Conservation (phyloP, 2,329 filamentous ascomycete genomes). For the Apiospora aurea region DNA sequence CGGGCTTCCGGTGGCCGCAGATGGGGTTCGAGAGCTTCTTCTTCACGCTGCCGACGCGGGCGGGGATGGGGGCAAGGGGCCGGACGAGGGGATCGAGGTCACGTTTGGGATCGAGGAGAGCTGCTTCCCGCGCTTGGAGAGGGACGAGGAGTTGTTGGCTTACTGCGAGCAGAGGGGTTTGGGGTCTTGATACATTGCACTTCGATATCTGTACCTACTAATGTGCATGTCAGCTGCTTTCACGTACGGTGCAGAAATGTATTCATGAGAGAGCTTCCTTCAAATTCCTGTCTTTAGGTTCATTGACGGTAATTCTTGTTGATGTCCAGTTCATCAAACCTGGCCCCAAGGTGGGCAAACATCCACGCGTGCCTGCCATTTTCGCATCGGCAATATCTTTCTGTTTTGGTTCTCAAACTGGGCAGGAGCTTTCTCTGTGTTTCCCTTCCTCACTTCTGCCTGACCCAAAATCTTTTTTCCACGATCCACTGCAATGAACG, state of each 20-base stretch:
- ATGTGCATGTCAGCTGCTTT: too few species aligned
- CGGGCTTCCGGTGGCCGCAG: constrained; percentile 22
- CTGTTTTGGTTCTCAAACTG: neutral
- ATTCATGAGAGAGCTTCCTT: neutral
- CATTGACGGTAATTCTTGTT: neutral
- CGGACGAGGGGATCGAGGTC: constrained; percentile 22
- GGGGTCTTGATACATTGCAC: neutral
- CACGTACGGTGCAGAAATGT: neutral
- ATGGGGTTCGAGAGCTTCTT: constrained; percentile 25
- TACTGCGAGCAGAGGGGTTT: constrained; percentile 24
- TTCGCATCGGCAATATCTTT: neutral
- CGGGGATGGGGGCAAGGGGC: neutral
- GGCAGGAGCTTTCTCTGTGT: neutral
- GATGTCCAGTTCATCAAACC: neutral
- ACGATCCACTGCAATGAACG: too few species aligned
- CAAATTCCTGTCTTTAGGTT: neutral
- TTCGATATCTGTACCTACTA: too few species aligned
- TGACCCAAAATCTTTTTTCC: neutral
- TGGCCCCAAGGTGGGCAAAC: neutral
- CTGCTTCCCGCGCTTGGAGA: constrained; percentile 15
- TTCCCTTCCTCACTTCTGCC: neutral
- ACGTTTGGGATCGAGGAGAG: constrained; percentile 21
- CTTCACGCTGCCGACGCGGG: constrained; percentile 20
- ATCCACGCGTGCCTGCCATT: neutral
- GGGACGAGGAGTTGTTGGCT: constrained; percentile 18